Percentiles rank a stretch among this genome's conserved stretches.
Evolutionary conservation across 176 grass and related monocot species (phyloP).

Genomic region (Dactylis glomerata): DNA sequence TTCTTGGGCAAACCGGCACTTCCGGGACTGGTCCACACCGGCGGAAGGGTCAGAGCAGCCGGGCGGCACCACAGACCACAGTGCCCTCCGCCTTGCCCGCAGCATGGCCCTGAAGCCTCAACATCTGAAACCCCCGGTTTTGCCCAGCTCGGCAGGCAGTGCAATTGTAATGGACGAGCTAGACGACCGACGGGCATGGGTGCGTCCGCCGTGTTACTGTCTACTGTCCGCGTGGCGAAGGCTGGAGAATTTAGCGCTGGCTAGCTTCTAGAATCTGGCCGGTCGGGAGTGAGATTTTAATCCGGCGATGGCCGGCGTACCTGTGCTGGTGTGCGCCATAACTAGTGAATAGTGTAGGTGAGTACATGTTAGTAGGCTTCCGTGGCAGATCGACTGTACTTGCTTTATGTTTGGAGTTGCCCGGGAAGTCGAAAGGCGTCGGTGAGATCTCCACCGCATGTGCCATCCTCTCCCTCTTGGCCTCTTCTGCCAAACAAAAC

Average conservation of each 20-base stretch:
- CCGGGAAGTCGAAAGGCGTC: not conserved
- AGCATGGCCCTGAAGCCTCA: not conserved
- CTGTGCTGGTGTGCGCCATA: not conserved
- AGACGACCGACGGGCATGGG: not conserved
- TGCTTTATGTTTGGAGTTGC: not conserved
- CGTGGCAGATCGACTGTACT: not conserved
- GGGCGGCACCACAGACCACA: not conserved
- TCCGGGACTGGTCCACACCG: not conserved
- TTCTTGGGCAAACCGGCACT: not conserved
- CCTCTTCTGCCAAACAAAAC: not conserved
- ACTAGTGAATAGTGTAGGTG: not conserved
- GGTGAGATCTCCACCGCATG: not conserved
- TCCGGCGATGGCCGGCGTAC: slow-evolving; percentile 2
- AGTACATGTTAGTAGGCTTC: not conserved
- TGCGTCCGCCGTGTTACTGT: not conserved
- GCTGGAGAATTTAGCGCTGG: not conserved
- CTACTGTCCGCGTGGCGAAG: not conserved
- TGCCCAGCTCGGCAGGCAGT: not conserved
- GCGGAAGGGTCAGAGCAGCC: not conserved
- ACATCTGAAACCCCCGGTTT: not conserved
- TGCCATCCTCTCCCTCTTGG: not conserved
- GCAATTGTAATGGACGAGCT: not conserved
- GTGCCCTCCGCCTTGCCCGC: not conserved
- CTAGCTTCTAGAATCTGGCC: not conserved
- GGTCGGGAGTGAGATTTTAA: not conserved